A percentile compares a stretch with the other conserved stretches of the same genome.
These are phyloP conservation scores for Chrysanthemum seticuspe DNA, from an alignment of 129 eudicot genomes.

Conservation along the genomic window DNA sequence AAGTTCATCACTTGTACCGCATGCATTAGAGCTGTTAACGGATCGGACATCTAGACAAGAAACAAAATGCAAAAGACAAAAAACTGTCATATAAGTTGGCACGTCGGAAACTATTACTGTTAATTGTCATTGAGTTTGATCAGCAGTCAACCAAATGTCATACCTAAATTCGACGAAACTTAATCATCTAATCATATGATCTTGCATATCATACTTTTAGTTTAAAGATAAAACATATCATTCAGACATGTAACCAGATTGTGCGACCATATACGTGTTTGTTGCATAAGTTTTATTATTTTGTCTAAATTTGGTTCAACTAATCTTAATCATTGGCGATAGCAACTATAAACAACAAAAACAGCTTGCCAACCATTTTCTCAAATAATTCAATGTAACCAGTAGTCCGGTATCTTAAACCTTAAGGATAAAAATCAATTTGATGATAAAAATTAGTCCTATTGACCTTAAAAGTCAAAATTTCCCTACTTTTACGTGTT, in stretches of 20 bases:
- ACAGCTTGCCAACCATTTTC: conserved; percentile 41
- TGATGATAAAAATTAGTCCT: conserved; percentile 8
- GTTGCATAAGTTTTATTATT: background rate
- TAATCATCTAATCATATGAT: background rate
- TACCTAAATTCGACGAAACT: no score
- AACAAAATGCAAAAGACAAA: background rate
- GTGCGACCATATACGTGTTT: background rate
- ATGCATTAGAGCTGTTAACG: conserved; percentile 88
- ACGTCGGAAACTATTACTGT: background rate
- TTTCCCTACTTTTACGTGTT: background rate
- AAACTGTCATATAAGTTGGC: background rate
- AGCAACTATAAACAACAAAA: conserved; percentile 59
- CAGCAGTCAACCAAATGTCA: background rate
- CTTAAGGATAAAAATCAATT: background rate
- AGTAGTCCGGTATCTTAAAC: background rate
- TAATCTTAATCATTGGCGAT: background rate
- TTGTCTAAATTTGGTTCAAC: background rate
- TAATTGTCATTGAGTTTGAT: background rate
- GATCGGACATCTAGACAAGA: conserved; percentile 81
- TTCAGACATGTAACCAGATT: background rate
- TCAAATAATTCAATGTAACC: background rate
- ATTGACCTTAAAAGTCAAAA: background rate
- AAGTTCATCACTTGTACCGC: conserved; percentile 93
- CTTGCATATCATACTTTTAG: background rate
- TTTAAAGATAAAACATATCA: no score